Conservation (phyloP, 306 rosid genomes). For the Vigna trinervia region DNA sequence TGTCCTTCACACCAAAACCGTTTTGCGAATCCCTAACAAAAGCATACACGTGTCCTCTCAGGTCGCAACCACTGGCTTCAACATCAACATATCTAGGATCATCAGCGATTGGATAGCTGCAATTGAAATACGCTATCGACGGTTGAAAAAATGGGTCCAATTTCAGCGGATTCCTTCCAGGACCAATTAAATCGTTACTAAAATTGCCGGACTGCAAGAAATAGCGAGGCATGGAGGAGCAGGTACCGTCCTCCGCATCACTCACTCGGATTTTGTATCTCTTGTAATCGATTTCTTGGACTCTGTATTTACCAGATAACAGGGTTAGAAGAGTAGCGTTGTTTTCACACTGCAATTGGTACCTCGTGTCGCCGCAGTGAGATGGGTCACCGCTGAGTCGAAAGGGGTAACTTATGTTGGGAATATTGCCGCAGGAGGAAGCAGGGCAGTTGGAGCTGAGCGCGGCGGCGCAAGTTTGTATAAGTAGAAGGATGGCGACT, state of each 20-base stretch:
- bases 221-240: slow-evolving; percentile 27
- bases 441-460: background rate
- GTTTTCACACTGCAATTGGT: background rate
- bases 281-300: background rate
- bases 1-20: background rate
- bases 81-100: slow-evolving; percentile 18
- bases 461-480: background rate
- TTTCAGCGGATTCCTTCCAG: background rate
- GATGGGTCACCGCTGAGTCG: background rate
- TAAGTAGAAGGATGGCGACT: background rate
- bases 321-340: background rate
- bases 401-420: background rate
- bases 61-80: background rate
- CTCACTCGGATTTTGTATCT: background rate
- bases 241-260: background rate
- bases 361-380: background rate
- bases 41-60: background rate
- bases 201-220: background rate
- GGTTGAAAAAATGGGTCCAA: background rate
- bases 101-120: background rate
- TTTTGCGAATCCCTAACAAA: background rate
- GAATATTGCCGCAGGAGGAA: background rate
- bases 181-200: background rate
- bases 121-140: background rate
- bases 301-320: background rate